These are phyloP conservation scores for Macrolepiota dolichaula DNA, from an alignment of 768 basidiomycete species.

Conservation along the genomic window DNA sequence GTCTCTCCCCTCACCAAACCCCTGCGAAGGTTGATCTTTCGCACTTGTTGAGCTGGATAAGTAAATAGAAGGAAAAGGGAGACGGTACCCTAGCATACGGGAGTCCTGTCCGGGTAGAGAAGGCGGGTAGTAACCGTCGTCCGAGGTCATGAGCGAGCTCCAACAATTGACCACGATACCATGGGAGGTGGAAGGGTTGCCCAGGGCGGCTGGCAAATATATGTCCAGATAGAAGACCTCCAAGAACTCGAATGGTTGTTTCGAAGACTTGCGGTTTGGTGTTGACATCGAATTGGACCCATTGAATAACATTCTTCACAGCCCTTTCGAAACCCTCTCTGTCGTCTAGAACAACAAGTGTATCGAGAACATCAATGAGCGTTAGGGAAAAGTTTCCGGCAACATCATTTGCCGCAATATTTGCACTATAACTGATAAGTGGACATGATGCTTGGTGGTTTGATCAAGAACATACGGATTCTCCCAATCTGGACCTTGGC, in stretches of 20 bases:
- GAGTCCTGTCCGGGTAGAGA: conserved; percentile 85
- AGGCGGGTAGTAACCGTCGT: conserved; percentile 83
- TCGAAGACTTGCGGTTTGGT: conserved; percentile 99
- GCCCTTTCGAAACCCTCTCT: conserved; percentile 78
- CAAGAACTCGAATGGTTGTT: conserved; percentile 91
- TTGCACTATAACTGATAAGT: conserved; percentile 39
- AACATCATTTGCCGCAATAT: conserved; percentile 86
- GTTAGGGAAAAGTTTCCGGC: conserved; percentile 91
- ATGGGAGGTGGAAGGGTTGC: conserved; percentile 72
- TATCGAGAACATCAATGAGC: conserved; percentile 80
- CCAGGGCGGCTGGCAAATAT: conserved; percentile 67
- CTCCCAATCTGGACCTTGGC: conserved; percentile 84
- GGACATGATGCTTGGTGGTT: not conserved
- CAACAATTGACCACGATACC: conserved; percentile 83
- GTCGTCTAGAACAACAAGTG: conserved; percentile 85
- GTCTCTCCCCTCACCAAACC: conserved; percentile 78
- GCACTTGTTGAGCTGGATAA: conserved; percentile 8
- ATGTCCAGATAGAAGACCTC: conserved; percentile 85
- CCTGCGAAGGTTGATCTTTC: conserved; percentile 77
- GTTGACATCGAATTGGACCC: conserved; percentile 90
- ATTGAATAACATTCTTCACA: conserved; percentile 74
- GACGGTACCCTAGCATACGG: conserved; percentile 80
- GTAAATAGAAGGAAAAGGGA: conserved; percentile 10
- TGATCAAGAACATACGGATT: conserved; percentile 57
- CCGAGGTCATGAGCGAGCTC: conserved; percentile 85